A percentile compares a stretch with the other conserved stretches of the same genome.
Evolutionary conservation across 257 asterid species (phyloP).

Genomic region (Leptodermis oblonga): DNA sequence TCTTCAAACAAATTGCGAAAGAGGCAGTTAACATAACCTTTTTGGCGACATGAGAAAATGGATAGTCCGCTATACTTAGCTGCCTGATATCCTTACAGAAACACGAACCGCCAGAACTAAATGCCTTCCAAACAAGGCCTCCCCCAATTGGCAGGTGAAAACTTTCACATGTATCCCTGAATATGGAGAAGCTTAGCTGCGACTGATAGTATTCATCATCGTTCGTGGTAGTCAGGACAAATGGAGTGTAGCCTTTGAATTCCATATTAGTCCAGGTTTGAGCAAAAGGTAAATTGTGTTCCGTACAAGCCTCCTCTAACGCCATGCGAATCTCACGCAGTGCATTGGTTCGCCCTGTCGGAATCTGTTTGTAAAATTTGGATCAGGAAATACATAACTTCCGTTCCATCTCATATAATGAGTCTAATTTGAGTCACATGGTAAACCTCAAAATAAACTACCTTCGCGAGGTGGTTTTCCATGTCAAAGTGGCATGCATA

Average conservation of each 20-base stretch:
- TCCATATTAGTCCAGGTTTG: neutral
- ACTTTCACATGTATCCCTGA: neutral
- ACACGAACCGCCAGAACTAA: neutral
- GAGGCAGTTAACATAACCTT: neutral
- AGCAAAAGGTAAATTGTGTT: neutral
- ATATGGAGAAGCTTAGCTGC: neutral
- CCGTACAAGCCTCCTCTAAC: neutral
- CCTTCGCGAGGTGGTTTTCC: neutral
- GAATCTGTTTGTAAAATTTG: neutral
- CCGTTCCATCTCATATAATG: no score
- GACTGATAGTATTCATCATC: neutral
- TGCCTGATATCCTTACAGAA: neutral
- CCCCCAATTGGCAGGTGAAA: neutral
- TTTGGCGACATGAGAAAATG: neutral
- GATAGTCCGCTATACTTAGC: slow-evolving; percentile 1
- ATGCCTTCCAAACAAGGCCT: slow-evolving; percentile 4
- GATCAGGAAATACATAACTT: no score
- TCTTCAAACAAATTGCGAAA: slow-evolving; percentile 1
- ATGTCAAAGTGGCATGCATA: neutral
- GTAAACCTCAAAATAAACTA: no score
- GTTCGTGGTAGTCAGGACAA: neutral
- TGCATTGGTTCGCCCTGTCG: neutral
- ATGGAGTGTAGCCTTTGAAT: neutral
- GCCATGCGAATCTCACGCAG: neutral
- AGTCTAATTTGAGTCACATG: no score